These are phyloP conservation scores for Pilaira anomala DNA, from an alignment of 192 early-diverging fungal genomes.

Conservation along the genomic window DNA sequence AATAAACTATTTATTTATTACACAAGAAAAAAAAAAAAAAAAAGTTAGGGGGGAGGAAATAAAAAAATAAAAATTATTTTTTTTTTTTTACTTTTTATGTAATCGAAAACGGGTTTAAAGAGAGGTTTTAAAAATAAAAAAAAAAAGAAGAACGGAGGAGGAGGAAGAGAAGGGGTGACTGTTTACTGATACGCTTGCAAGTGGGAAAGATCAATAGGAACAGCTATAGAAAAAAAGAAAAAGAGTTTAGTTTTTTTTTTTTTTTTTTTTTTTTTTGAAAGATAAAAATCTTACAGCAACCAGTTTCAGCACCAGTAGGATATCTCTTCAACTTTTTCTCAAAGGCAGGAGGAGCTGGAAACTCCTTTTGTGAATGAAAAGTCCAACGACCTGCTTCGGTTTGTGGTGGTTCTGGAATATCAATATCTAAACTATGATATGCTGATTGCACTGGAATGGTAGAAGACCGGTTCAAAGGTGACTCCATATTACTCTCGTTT, in stretches of 20 bases:
- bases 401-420: conserved; percentile 33
- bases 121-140: too few relatives aligned
- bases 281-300: conserved; percentile 32
- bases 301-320: conserved; percentile 34
- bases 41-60: neutral
- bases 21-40: neutral
- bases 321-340: conserved; percentile 33
- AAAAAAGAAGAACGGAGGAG: neutral
- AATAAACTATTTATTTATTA: neutral
- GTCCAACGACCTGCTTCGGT: conserved; percentile 39
- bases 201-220: conserved; percentile 31
- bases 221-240: conserved; percentile 10
- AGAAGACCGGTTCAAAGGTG: conserved; percentile 14
- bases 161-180: neutral
- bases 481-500: conserved; percentile 1
- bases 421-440: conserved; percentile 18
- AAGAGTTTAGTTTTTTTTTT: neutral
- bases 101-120: too few relatives aligned
- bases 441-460: conserved; percentile 27
- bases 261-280: too few relatives aligned
- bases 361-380: conserved; percentile 37
- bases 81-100: too few relatives aligned
- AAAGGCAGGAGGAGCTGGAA: conserved; percentile 34
- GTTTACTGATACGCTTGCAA: conserved; percentile 2
- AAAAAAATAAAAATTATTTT: too few relatives aligned